Evolutionary conservation across 139 green algal genomes (phyloP).

Genomic region (Diplosphaera chodatii): DNA sequence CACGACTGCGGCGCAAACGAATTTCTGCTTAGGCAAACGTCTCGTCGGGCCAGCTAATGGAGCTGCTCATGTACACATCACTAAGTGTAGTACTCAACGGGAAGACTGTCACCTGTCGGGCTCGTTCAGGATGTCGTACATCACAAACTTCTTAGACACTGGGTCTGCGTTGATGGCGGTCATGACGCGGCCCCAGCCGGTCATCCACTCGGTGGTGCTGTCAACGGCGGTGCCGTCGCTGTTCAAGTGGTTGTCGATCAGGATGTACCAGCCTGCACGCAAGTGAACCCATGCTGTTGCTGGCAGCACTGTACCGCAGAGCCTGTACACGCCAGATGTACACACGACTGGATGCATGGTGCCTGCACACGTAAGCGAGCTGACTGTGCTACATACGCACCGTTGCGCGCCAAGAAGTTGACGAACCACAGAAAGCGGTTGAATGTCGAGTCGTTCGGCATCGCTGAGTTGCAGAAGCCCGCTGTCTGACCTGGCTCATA

Average conservation of each 20-base stretch:
- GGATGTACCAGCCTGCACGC: slow-evolving; percentile 6
- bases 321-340: too few species aligned
- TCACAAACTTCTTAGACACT: background rate
- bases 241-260: slow-evolving; percentile 21
- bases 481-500: background rate
- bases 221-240: slow-evolving; percentile 13
- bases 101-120: too few species aligned
- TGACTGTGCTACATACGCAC: too few species aligned
- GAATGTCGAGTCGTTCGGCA: slow-evolving; percentile 13
- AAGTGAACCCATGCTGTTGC: too few species aligned
- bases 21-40: too few species aligned
- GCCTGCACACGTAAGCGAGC: too few species aligned
- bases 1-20: too few species aligned
- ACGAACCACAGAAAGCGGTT: slow-evolving; percentile 10
- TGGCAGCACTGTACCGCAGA: too few species aligned
- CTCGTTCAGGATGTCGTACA: slow-evolving; percentile 32
- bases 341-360: too few species aligned
- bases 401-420: slow-evolving; percentile 6
- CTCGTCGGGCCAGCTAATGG: too few species aligned
- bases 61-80: too few species aligned
- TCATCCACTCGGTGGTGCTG: slow-evolving; percentile 6
- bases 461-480: slow-evolving; percentile 8
- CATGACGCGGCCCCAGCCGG: slow-evolving; percentile 5
- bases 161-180: slow-evolving; percentile 4
- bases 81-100: too few species aligned